These are phyloP conservation scores for Citrus trifoliata DNA, from an alignment of 345 rosid genomes.

Conservation along the genomic window DNA sequence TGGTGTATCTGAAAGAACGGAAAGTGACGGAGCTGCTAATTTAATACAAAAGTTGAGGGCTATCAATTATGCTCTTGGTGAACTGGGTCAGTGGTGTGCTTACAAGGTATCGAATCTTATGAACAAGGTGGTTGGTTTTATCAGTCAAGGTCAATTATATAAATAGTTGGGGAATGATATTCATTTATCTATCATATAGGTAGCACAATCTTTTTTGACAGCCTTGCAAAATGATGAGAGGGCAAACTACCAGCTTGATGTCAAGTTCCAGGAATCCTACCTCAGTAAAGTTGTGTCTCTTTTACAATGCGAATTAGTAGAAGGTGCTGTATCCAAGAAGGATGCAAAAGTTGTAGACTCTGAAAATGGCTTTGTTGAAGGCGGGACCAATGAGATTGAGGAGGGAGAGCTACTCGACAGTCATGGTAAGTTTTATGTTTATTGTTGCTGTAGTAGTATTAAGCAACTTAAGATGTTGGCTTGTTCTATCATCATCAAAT, in stretches of 20 bases:
- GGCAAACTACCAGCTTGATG: slow-evolving; percentile 88
- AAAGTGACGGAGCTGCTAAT: slow-evolving; percentile 97
- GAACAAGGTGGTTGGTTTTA: background rate
- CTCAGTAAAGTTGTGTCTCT: slow-evolving; percentile 73
- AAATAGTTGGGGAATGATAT: background rate
- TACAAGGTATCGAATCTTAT: slow-evolving; percentile 60
- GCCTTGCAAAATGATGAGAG: slow-evolving; percentile 95
- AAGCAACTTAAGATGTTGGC: background rate
- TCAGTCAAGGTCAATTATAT: slow-evolving; percentile 1
- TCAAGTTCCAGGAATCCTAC: slow-evolving; percentile 92
- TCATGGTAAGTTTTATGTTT: slow-evolving; percentile 54
- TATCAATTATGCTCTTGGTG: slow-evolving; percentile 86
- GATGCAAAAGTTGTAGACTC: slow-evolving; percentile 36
- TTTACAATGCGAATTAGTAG: slow-evolving; percentile 79
- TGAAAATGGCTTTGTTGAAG: slow-evolving; percentile 33
- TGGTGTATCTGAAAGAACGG: slow-evolving; percentile 97
- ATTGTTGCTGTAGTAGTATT: slow-evolving; percentile 3
- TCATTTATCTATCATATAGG: slow-evolving; percentile 40
- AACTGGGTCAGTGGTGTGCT: slow-evolving; percentile 99
- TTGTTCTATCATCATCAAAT: background rate
- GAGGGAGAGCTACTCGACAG: slow-evolving; percentile 97
- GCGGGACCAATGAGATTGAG: slow-evolving; percentile 61
- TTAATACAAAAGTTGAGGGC: slow-evolving; percentile 94
- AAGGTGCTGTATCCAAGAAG: slow-evolving; percentile 81
- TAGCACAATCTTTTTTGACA: slow-evolving; percentile 85